Percentiles rank a stretch among this genome's conserved stretches.
Evolutionary conservation across 805 yeast genomes (phyloP).

Genomic region (Myxozyma vanderwaltii): DNA sequence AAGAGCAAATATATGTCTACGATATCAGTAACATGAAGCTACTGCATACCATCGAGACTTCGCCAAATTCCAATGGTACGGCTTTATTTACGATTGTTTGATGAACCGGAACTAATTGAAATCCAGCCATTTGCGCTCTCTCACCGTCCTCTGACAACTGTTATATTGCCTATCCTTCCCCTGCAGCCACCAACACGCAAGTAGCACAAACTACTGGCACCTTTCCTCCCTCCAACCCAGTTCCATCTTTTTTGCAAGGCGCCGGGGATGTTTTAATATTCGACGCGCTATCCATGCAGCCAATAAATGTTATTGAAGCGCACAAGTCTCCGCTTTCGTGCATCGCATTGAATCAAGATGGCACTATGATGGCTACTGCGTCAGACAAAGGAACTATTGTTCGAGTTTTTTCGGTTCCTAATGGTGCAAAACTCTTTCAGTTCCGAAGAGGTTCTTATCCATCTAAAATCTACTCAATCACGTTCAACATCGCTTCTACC

Average conservation of each 20-base stretch:
- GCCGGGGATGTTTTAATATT: slow-evolving; percentile 75
- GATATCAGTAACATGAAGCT: slow-evolving; percentile 89
- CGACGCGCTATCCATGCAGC: slow-evolving; percentile 72
- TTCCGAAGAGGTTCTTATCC: slow-evolving; percentile 86
- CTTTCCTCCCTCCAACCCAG: slow-evolving; percentile 13
- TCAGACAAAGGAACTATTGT: slow-evolving; percentile 88
- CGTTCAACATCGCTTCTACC: slow-evolving; percentile 69
- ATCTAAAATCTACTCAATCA: slow-evolving; percentile 73
- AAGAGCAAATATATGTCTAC: slow-evolving; percentile 82
- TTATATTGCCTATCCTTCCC: slow-evolving; percentile 58
- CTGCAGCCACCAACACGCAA: slow-evolving; percentile 39
- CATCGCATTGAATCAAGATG: slow-evolving; percentile 70
- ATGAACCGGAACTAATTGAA: background rate
- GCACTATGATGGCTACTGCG: slow-evolving; percentile 81
- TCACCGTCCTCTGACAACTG: slow-evolving; percentile 50
- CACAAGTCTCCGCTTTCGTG: slow-evolving; percentile 77
- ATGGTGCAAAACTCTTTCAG: slow-evolving; percentile 60
- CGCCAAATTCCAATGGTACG: slow-evolving; percentile 47
- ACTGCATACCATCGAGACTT: slow-evolving; percentile 66
- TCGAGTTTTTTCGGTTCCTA: slow-evolving; percentile 70
- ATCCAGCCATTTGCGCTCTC: slow-evolving; percentile 43
- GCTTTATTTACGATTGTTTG: background rate
- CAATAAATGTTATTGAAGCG: slow-evolving; percentile 80
- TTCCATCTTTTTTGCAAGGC: slow-evolving; percentile 26
- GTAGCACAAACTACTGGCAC: slow-evolving; percentile 31